Evolutionary conservation across 106 monocot species (phyloP).

Genomic region (Phalaenopsis equestris): DNA sequence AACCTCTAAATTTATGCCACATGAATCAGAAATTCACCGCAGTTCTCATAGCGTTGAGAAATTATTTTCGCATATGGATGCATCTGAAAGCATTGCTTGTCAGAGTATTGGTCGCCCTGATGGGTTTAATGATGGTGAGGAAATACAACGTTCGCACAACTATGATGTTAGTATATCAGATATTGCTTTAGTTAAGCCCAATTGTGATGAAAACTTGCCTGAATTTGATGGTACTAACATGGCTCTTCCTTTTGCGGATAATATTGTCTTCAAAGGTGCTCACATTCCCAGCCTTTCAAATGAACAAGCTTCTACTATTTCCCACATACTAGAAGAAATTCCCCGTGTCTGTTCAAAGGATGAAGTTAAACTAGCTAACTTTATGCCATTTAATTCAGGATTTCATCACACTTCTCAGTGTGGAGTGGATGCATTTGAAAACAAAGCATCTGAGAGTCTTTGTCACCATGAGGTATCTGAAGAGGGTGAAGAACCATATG

Average conservation of each 20-base stretch:
- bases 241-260: conserved; percentile 13
- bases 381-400: background rate
- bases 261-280: conserved; percentile 10
- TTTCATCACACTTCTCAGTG: background rate
- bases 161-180: conserved; percentile 11
- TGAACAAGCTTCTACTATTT: conserved; percentile 17
- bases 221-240: conserved; percentile 45
- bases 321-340: background rate
- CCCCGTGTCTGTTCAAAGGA: background rate
- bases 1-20: background rate
- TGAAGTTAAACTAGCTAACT: background rate
- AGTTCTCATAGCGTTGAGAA: background rate
- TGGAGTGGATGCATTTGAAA: background rate
- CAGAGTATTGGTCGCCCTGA: background rate
- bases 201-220: conserved; percentile 23
- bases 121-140: background rate
- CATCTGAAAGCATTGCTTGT: background rate
- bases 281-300: conserved; percentile 18
- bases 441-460: background rate
- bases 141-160: background rate
- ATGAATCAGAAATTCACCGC: background rate
- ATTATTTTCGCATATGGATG: background rate
- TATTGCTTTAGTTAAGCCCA: background rate
- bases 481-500: conserved; percentile 6
- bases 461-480: conserved; percentile 1